phyloP scores from a whole-genome alignment of 192 early-diverging fungal genomes.

The Coemansia reversa region DNA sequence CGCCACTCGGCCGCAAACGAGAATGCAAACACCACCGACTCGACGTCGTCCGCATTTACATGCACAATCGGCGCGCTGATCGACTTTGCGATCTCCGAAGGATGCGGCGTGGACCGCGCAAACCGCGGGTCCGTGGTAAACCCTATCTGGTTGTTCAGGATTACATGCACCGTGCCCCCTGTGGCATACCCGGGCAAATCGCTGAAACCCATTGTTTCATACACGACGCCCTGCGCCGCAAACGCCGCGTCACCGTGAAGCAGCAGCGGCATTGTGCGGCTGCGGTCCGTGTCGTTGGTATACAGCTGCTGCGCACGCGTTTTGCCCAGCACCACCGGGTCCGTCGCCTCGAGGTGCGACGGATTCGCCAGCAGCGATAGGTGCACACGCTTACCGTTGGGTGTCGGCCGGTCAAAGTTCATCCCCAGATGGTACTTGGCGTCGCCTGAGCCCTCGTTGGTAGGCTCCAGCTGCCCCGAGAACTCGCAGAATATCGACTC shows the following conservation, averaged over 20 bases:
- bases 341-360: constrained; percentile 96
- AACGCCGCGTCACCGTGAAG: constrained; percentile 99
- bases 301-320: constrained; percentile 94
- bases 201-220: constrained; percentile 94
- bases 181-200: constrained; percentile 95
- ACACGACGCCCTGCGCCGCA: constrained; percentile 96
- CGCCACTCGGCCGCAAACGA: constrained; percentile 96
- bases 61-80: constrained; percentile 97
- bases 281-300: constrained; percentile 79
- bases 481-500: constrained; percentile 99
- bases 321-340: constrained; percentile 98
- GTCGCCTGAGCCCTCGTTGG: constrained; percentile 95
- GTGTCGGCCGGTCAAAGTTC: constrained; percentile 96
- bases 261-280: constrained; percentile 87
- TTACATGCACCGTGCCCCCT: constrained; percentile 94
- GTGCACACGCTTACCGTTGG: constrained; percentile 95
- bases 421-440: constrained; percentile 91
- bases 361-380: constrained; percentile 98
- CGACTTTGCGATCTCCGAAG: constrained; percentile 96
- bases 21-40: constrained; percentile 94
- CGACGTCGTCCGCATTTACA: constrained; percentile 97
- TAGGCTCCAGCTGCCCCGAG: constrained; percentile 79
- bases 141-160: constrained; percentile 99
- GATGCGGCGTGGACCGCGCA: constrained; percentile 92
- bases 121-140: constrained; percentile 98